Percentiles rank a stretch among this genome's conserved stretches.
These are phyloP conservation scores for Allium cepa DNA, from an alignment of 106 monocot genomes.

Conservation along the genomic window DNA sequence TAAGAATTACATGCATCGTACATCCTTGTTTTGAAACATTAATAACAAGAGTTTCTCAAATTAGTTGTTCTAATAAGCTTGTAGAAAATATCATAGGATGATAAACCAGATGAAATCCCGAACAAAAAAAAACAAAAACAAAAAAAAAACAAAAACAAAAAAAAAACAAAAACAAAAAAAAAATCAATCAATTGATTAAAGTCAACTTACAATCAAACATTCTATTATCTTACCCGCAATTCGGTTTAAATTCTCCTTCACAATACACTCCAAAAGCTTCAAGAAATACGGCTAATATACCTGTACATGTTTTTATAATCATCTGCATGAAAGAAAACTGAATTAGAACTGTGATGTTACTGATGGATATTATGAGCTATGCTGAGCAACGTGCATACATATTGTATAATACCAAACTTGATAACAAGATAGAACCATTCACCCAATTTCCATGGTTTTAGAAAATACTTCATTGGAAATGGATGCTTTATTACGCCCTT, in stretches of 20 bases:
- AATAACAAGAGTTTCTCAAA: too few species aligned
- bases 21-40: too few species aligned
- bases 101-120: too few species aligned
- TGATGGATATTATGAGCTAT: not conserved
- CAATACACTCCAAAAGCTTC: conserved; percentile 79
- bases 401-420: conserved; percentile 94
- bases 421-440: conserved; percentile 66
- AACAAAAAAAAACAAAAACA: too few species aligned
- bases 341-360: not conserved
- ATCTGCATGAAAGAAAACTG: conserved; percentile 39
- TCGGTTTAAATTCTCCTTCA: conserved; percentile 79
- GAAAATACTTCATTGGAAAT: conserved; percentile 74
- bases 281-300: conserved; percentile 61
- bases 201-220: not conserved
- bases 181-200: too few species aligned
- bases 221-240: conserved; percentile 59
- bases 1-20: too few species aligned
- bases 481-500: conserved; percentile 82
- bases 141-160: too few species aligned
- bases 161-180: too few species aligned
- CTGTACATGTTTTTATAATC: conserved; percentile 82
- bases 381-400: conserved; percentile 37
- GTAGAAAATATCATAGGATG: too few species aligned
- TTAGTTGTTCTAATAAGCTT: too few species aligned
- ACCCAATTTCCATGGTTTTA: conserved; percentile 85